Conservation (phyloP, 2,329 filamentous ascomycete genomes). For the Colletotrichum sp. region DNA sequence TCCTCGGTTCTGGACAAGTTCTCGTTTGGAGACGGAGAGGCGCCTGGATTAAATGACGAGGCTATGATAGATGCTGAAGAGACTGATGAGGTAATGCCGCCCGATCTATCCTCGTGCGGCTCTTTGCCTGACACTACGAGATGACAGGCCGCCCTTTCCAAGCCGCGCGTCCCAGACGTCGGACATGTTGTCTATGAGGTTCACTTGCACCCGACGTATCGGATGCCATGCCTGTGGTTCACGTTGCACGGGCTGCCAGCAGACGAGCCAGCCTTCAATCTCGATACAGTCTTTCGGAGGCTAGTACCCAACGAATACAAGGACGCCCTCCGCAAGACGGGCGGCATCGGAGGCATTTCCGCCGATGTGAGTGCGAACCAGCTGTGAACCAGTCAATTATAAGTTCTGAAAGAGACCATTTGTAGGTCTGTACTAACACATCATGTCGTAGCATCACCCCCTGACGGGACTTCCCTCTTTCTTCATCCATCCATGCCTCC, state of each 20-base stretch:
- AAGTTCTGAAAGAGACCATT: constrained; percentile 27
- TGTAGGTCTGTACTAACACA: constrained; percentile 27
- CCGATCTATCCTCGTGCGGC: background rate
- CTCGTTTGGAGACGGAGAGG: constrained; percentile 40
- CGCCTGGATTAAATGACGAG: constrained; percentile 38
- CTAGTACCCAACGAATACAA: constrained; percentile 73
- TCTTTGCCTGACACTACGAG: background rate
- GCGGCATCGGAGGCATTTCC: constrained; percentile 76
- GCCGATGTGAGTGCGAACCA: constrained; percentile 67
- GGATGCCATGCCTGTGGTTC: constrained; percentile 79
- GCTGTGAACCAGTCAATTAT: constrained; percentile 35
- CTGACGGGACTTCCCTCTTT: constrained; percentile 78
- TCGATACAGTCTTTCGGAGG: constrained; percentile 74
- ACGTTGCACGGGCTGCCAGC: constrained; percentile 63
- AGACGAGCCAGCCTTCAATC: constrained; percentile 61
- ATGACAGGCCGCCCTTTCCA: constrained; percentile 45
- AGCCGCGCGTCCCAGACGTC: constrained; percentile 34
- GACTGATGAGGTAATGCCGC: constrained; percentile 50
- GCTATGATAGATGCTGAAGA: constrained; percentile 58
- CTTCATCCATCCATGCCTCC: constrained; percentile 92
- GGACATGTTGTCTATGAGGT: constrained; percentile 73
- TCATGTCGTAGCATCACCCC: constrained; percentile 75
- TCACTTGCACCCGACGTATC: constrained; percentile 76
- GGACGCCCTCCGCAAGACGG: constrained; percentile 61
- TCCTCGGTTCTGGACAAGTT: constrained; percentile 50